These are phyloP conservation scores for Podospora sp. DNA, from an alignment of 495 filamentous ascomycete species.

Conservation along the genomic window DNA sequence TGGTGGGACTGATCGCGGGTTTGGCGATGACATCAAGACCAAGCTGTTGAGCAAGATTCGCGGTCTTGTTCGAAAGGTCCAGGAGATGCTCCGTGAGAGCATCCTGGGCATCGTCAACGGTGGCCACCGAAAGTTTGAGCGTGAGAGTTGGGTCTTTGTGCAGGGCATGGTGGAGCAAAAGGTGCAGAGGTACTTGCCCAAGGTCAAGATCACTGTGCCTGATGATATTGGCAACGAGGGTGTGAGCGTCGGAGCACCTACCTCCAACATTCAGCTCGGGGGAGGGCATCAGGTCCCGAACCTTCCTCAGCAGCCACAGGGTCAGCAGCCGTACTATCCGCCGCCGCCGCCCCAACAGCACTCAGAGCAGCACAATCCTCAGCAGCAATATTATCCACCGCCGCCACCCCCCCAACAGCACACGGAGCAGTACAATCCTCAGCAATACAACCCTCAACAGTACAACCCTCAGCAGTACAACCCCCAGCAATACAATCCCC, in stretches of 20 bases:
- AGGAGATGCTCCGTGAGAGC: slow-evolving; percentile 39
- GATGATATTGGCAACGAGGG: slow-evolving; percentile 42
- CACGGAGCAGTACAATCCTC: slow-evolving; percentile 7
- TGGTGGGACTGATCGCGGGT: slow-evolving; percentile 29
- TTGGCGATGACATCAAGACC: slow-evolving; percentile 36
- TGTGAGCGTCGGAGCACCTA: slow-evolving; percentile 34
- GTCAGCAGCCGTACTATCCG: slow-evolving; percentile 21
- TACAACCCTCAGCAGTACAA: slow-evolving; percentile 17
- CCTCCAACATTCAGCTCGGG: slow-evolving; percentile 29
- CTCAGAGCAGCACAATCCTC: slow-evolving; percentile 15
- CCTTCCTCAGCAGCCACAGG: slow-evolving; percentile 6
- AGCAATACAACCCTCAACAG: not conserved
- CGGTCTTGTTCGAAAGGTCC: slow-evolving; percentile 36
- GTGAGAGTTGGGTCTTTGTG: slow-evolving; percentile 41
- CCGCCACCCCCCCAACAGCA: slow-evolving; percentile 1
- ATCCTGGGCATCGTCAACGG: slow-evolving; percentile 39
- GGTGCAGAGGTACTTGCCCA: slow-evolving; percentile 41
- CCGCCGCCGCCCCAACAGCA: slow-evolving; percentile 23
- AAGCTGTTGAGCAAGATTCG: slow-evolving; percentile 42
- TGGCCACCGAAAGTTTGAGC: slow-evolving; percentile 42
- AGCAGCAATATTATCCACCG: slow-evolving; percentile 10
- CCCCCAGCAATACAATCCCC: not conserved
- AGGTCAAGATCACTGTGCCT: slow-evolving; percentile 40
- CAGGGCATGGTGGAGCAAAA: slow-evolving; percentile 41
- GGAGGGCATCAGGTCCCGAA: slow-evolving; percentile 29